Evolutionary conservation across 306 rosid species (phyloP), one percentile per base, ranked within the genome.

Genomic region (Acmispon strigosus): DNA sequence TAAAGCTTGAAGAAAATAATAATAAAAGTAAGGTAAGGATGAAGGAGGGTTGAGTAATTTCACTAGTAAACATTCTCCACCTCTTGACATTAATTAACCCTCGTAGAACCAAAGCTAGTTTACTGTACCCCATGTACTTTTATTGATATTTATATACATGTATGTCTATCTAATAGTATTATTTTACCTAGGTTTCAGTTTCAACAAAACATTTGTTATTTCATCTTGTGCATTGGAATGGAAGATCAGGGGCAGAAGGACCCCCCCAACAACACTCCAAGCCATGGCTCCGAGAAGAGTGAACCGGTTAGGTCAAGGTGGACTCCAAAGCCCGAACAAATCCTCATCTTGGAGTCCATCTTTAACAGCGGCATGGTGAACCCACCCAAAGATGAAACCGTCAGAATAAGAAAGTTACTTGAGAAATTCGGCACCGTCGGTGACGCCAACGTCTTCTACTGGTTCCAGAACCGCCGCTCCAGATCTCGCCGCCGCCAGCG

Each of bases 291-390:
- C 6, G 88, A 84, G 64, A 78, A 78, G 62, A 80, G 59, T 12
- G 96, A 88, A 57, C 95, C 97, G 41, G 91, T 89, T 48, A 82
- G 99, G 74, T 87, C 97, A 13, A 85, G 99, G 34, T 94, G 99
- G 99, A 87, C 90, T 41, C 99, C 99, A 0, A 94, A 91, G 17
- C 91, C 99, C 0, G 95, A 91, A 76, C 99, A 94, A 81, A 94
- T 94, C 82, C 67, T 89, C n/a, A 87, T 94, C 1, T 88, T 94
- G 0, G 99, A 94, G 70, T 94, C 99, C 61, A 94, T 94, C 80
- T 94, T 94, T 92, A 91, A 94, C 87, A 87, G 96, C 22, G 99
- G 99, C 13, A 94, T 89, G 92, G 97, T 91, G 0, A 94, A 94
- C 59, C 99, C 97, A 1, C 96, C 97, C 0, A 94, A 91, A 50